A percentile compares a stretch with the other conserved stretches of the same genome.
Conservation (phyloP, 805 yeast species). For the Komagataella pseudopastoris region DNA sequence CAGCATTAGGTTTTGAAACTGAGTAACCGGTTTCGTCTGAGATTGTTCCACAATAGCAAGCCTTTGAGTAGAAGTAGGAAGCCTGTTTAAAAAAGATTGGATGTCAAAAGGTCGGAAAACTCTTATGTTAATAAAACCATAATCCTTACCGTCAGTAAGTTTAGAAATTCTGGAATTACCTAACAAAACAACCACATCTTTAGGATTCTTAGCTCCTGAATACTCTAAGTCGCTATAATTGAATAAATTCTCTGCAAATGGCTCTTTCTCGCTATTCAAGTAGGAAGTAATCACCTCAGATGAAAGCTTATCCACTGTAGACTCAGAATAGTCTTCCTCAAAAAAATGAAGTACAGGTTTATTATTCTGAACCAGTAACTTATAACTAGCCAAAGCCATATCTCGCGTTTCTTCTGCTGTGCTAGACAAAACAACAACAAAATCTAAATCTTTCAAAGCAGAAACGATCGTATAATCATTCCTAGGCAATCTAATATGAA, state of each 20-base stretch:
- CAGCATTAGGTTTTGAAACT: conserved; percentile 35
- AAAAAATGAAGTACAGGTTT: conserved; percentile 67
- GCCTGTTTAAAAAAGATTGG: conserved; percentile 27
- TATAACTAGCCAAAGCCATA: conserved; percentile 43
- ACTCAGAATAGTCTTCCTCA: conserved; percentile 6
- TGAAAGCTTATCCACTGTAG: conserved; percentile 5
- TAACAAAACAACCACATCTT: conserved; percentile 43
- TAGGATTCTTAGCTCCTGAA: conserved; percentile 25
- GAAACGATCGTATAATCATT: conserved; percentile 59
- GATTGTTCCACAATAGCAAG: conserved; percentile 43
- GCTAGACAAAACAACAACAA: conserved; percentile 57
- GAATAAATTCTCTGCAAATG: neutral
- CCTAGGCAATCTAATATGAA: conserved; percentile 43
- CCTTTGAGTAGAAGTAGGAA: conserved; percentile 42
- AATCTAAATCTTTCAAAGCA: conserved; percentile 59
- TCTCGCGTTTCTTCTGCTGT: conserved; percentile 36
- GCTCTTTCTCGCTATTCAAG: neutral
- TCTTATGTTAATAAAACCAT: conserved; percentile 42
- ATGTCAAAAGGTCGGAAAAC: conserved; percentile 66
- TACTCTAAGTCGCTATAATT: conserved; percentile 27
- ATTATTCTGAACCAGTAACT: conserved; percentile 31
- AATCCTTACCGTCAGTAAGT: conserved; percentile 13
- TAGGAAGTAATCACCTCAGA: neutral
- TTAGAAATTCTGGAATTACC: conserved; percentile 41
- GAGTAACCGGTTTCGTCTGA: conserved; percentile 15